phyloP scores from a whole-genome alignment of 202 grass and related monocot species.

The Setaria viridis region DNA sequence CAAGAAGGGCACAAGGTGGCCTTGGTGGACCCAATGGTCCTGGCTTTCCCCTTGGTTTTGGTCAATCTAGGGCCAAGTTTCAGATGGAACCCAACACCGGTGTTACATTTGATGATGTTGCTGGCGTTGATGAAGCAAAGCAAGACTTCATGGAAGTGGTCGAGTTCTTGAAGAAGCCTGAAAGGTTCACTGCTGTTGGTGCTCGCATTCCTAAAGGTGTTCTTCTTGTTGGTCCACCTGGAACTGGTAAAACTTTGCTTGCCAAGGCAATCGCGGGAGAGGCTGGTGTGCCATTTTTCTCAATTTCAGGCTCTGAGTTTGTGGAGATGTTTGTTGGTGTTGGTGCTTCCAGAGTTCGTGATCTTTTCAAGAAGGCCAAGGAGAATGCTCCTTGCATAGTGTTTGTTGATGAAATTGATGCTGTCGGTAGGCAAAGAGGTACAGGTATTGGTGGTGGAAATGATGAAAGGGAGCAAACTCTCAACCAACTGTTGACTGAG shows the following conservation, averaged over 20 bases:
- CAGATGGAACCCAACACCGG: slow-evolving; percentile 98
- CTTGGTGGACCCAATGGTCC: slow-evolving; percentile 92
- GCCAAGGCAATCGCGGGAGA: slow-evolving; percentile 96
- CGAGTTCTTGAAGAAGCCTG: slow-evolving; percentile 92
- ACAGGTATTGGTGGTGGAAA: slow-evolving; percentile 96
- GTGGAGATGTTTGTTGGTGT: slow-evolving; percentile 99
- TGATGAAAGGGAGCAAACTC: slow-evolving; percentile 92
- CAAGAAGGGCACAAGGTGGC: slow-evolving; percentile 85
- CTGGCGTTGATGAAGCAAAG: slow-evolving; percentile 87
- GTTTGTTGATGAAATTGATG: slow-evolving; percentile 96
- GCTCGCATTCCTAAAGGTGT: slow-evolving; percentile 96
- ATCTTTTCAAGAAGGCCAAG: slow-evolving; percentile 97
- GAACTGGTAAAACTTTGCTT: slow-evolving; percentile 91
- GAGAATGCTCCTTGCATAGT: slow-evolving; percentile 97
- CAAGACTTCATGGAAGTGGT: slow-evolving; percentile 98
- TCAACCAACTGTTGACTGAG: slow-evolving; percentile 92
- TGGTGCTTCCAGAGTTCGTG: slow-evolving; percentile 87
- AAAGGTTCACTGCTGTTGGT: slow-evolving; percentile 94
- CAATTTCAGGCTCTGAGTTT: slow-evolving; percentile 93
- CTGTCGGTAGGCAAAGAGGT: slow-evolving; percentile 92
- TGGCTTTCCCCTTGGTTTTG: slow-evolving; percentile 89
- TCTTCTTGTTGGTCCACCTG: slow-evolving; percentile 91
- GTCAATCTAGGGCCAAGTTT: slow-evolving; percentile 94
- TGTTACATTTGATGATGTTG: slow-evolving; percentile 92
- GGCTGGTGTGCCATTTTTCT: slow-evolving; percentile 92